A percentile compares a stretch with the other conserved stretches of the same genome.
phyloP scores from a whole-genome alignment of 768 basidiomycete species.

The Leccinellum luteum region DNA sequence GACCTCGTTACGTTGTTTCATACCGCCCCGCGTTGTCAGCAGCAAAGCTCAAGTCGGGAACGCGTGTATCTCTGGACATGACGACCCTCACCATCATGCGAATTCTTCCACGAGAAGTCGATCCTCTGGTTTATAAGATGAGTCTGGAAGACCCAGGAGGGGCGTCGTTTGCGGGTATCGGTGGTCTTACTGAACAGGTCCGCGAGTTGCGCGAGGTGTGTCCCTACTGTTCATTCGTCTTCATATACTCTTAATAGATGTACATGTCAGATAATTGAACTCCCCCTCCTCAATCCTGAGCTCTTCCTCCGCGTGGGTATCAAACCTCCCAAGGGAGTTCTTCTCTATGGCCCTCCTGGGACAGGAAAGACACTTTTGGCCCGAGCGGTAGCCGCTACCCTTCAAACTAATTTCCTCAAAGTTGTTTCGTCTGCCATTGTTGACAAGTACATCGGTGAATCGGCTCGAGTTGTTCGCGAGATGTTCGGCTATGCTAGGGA shows the following conservation, averaged over 20 bases:
- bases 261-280: constrained; percentile 80
- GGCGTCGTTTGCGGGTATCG: constrained; percentile 94
- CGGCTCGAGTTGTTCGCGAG: constrained; percentile 91
- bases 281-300: constrained; percentile 91
- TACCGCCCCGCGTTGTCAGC: constrained; percentile 92
- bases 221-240: constrained; percentile 2
- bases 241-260: background rate
- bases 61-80: constrained; percentile 98
- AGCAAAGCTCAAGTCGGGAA: constrained; percentile 87
- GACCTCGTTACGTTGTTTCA: constrained; percentile 97
- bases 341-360: constrained; percentile 94
- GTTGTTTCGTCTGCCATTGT: constrained; percentile 98
- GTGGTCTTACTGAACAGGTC: constrained; percentile 94
- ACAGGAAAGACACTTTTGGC: constrained; percentile 96
- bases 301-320: constrained; percentile 95
- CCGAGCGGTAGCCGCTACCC: constrained; percentile 91
- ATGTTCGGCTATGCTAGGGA: constrained; percentile 99
- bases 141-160: constrained; percentile 96
- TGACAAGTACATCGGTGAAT: constrained; percentile 98
- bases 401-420: constrained; percentile 96
- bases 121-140: constrained; percentile 99
- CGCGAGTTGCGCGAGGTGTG: constrained; percentile 90
- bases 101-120: constrained; percentile 94
- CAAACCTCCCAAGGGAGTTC: constrained; percentile 92
- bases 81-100: constrained; percentile 99